Conservation (phyloP, 1,284 basidiomycete genomes). For the Ceratobasidium sp. region DNA sequence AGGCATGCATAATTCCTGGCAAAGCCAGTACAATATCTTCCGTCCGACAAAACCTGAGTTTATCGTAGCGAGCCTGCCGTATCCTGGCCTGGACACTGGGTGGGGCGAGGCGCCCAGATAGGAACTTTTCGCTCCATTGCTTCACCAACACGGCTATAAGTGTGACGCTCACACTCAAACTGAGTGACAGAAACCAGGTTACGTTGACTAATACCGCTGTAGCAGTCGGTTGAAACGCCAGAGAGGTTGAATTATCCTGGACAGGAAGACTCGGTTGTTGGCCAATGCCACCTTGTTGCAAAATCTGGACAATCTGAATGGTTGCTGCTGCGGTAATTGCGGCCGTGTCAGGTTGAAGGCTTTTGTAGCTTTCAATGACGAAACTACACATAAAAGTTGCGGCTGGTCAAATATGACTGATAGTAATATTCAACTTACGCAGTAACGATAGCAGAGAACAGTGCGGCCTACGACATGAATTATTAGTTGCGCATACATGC, state of each 20-base stretch:
- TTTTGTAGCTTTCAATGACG: slow-evolving; percentile 18
- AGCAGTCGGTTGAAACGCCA: neutral
- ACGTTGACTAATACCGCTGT: neutral
- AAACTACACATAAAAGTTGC: neutral
- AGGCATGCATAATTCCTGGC: slow-evolving; percentile 19
- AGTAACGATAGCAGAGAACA: slow-evolving; percentile 25
- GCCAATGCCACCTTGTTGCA: neutral
- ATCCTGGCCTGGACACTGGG: slow-evolving; percentile 15
- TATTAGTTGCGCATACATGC: neutral
- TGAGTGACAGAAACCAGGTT: slow-evolving; percentile 24
- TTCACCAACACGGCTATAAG: slow-evolving; percentile 13
- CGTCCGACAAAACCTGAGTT: neutral
- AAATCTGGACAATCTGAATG: neutral
- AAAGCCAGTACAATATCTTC: neutral
- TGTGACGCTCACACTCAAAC: slow-evolving; percentile 16
- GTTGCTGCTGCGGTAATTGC: neutral
- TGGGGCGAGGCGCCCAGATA: neutral
- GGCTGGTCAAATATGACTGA: neutral
- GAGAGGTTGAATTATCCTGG: too few species aligned
- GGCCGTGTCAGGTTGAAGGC: neutral
- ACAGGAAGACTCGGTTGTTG: neutral
- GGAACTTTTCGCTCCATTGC: slow-evolving; percentile 18
- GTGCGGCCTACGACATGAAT: neutral
- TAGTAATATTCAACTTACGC: neutral
- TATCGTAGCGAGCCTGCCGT: slow-evolving; percentile 16